Evolutionary conservation across 768 basidiomycete genomes (phyloP).

Genomic region (Lentinula edodes): DNA sequence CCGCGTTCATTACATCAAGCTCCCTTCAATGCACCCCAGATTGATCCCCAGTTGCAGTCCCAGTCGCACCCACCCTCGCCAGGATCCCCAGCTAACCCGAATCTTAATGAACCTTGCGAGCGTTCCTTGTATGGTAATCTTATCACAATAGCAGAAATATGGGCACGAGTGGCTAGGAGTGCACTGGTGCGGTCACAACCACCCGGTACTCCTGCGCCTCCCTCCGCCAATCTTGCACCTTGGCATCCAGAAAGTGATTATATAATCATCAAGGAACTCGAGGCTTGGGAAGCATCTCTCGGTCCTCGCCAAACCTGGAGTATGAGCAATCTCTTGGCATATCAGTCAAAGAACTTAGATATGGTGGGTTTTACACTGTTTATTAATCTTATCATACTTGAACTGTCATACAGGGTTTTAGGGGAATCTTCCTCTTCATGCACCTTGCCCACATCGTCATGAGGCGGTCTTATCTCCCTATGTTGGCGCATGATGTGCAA

Average conservation of each 20-base stretch:
- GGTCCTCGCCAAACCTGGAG: slow-evolving; percentile 9
- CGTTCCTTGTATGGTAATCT: slow-evolving; percentile 10
- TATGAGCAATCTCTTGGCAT: slow-evolving; percentile 10
- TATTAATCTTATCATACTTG: too few species aligned
- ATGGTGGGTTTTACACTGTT: not conserved
- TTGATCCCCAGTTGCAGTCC: slow-evolving; percentile 9
- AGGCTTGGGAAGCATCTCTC: slow-evolving; percentile 8
- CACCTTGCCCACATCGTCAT: slow-evolving; percentile 10
- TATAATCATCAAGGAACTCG: not conserved
- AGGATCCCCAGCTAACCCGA: not conserved
- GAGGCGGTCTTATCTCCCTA: slow-evolving; percentile 9
- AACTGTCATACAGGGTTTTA: slow-evolving; percentile 2
- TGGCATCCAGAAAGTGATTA: slow-evolving; percentile 10
- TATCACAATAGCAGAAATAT: slow-evolving; percentile 7
- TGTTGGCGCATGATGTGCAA: slow-evolving; percentile 7
- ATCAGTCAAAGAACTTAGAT: slow-evolving; percentile 8
- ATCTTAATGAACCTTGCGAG: not conserved
- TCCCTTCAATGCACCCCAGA: slow-evolving; percentile 8
- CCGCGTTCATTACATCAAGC: not conserved
- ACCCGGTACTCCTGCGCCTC: not conserved
- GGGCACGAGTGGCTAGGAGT: slow-evolving; percentile 10
- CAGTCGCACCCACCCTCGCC: not conserved
- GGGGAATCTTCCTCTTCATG: slow-evolving; percentile 8
- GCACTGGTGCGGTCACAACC: slow-evolving; percentile 6
- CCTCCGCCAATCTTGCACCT: slow-evolving; percentile 4